A percentile compares a stretch with the other conserved stretches of the same genome.
Evolutionary conservation across 2,329 filamentous ascomycete species (phyloP).

Genomic region (Colletotrichum cuscutae): DNA sequence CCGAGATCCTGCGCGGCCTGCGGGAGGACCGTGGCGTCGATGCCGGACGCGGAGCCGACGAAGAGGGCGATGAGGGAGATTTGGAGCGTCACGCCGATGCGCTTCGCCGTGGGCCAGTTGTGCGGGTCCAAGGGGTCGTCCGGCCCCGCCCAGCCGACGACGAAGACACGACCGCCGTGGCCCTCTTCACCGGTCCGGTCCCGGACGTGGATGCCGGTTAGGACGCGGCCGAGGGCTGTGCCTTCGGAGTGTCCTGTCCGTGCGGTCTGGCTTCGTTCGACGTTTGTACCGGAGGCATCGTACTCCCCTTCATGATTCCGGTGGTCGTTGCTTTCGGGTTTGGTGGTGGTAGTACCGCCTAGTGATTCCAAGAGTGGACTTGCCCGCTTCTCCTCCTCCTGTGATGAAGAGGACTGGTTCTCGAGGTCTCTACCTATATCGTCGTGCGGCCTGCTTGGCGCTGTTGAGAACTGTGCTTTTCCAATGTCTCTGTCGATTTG

Average conservation of each 20-base stretch:
- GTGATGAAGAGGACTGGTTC: neutral
- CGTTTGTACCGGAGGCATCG: neutral
- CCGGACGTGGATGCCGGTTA: conserved; percentile 44
- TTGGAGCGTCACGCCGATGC: conserved; percentile 51
- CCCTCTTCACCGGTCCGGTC: conserved; percentile 39
- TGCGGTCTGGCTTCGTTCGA: conserved; percentile 4
- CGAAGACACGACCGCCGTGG: conserved; percentile 43
- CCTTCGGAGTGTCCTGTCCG: conserved; percentile 14
- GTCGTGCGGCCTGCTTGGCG: neutral
- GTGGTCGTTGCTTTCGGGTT: neutral
- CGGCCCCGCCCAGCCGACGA: conserved; percentile 45
- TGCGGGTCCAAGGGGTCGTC: conserved; percentile 55
- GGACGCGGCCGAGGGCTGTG: conserved; percentile 40
- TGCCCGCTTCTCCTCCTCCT: neutral
- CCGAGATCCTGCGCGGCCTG: conserved; percentile 57
- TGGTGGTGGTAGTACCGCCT: neutral
- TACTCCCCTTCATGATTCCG: neutral
- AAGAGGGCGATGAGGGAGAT: conserved; percentile 60
- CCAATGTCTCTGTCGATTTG: conserved; percentile 23
- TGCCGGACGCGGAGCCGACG: conserved; percentile 61
- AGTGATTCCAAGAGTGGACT: neutral
- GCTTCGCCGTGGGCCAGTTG: conserved; percentile 53
- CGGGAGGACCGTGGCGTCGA: conserved; percentile 59
- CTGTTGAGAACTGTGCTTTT: neutral
- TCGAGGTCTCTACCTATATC: neutral